Evolutionary conservation across 116 monocot genomes (phyloP).

Genomic region (Trichopus zeylanicus): DNA sequence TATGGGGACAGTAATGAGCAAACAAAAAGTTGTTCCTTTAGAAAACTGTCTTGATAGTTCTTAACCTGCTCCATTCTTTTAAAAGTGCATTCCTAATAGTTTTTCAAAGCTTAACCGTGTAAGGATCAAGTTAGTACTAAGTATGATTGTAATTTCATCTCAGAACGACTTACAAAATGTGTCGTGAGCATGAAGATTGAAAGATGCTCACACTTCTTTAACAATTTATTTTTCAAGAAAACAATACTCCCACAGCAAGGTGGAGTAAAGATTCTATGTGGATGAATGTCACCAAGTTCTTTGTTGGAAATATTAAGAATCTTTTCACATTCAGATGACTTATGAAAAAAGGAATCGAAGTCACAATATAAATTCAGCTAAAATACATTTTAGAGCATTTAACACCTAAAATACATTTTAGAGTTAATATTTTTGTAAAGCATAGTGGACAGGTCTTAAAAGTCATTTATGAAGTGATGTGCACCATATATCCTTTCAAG

Average conservation of each 20-base stretch:
- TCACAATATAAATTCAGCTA: slow-evolving; percentile 69
- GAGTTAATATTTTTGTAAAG: background rate
- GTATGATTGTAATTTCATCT: background rate
- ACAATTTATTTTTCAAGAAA: slow-evolving; percentile 54
- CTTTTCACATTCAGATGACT: slow-evolving; percentile 58
- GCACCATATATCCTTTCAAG: too few relatives aligned
- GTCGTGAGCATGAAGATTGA: background rate
- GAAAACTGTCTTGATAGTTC: too few relatives aligned
- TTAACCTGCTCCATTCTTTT: too few relatives aligned
- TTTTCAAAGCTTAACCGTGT: too few relatives aligned
- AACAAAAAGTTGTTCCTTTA: too few relatives aligned
- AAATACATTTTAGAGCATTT: slow-evolving; percentile 91
- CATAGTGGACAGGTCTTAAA: background rate
- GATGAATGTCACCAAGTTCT: slow-evolving; percentile 91
- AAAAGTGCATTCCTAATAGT: too few relatives aligned
- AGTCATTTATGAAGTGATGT: too few relatives aligned
- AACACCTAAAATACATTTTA: slow-evolving; percentile 51
- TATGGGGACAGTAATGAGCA: too few relatives aligned
- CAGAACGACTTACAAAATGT: background rate
- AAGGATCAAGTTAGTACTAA: too few relatives aligned
- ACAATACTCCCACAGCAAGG: slow-evolving; percentile 47
- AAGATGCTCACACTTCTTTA: slow-evolving; percentile 65
- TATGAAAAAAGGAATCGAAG: slow-evolving; percentile 65
- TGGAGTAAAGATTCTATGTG: too few relatives aligned
- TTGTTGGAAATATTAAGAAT: slow-evolving; percentile 57